A percentile compares a stretch with the other conserved stretches of the same genome.
These are phyloP conservation scores for barley (Hordeum vulgare) DNA, from an alignment of 176 grass and related monocot species.

Conservation along the genomic window MorexV3_pseudomolecules_assembly NC_058520.1:545856946-545857445, in stretches of 20 bases:
- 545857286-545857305: background rate
- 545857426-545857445: background rate
- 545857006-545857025: slow-evolving; percentile 42
- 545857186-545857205: background rate
- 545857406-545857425: background rate
- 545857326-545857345: background rate
- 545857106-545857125: background rate
- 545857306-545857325: slow-evolving; percentile 13
- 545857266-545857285: slow-evolving; percentile 40
- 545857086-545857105: background rate
- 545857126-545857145: slow-evolving; percentile 10
- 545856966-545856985: background rate
- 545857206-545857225: slow-evolving; percentile 35
- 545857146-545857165: background rate
- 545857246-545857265: background rate
- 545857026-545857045: slow-evolving; percentile 6
- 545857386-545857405: background rate
- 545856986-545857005: slow-evolving; percentile 43
- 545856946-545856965: background rate
- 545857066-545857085: slow-evolving; percentile 47
- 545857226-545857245: background rate
- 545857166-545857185: background rate
- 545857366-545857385: background rate
- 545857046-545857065: slow-evolving; percentile 48
- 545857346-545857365: background rate